Percentiles rank a stretch among this genome's conserved stretches.
phyloP scores from a whole-genome alignment of 441 rosid genomes.

The Gossypium lobatum region DNA sequence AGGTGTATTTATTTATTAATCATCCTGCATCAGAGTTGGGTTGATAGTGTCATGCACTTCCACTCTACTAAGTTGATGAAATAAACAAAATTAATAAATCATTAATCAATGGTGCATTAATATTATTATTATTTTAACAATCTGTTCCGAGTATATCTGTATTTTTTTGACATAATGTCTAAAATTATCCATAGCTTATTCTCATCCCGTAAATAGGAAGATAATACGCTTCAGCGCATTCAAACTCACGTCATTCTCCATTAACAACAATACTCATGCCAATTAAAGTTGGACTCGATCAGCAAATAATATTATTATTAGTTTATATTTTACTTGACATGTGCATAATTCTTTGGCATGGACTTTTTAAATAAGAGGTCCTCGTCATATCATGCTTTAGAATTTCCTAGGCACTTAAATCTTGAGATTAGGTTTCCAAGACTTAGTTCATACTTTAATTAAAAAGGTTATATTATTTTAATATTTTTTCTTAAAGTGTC shows the following conservation, averaged over 20 bases:
- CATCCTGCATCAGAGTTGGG: neutral
- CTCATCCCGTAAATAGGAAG: too few species aligned
- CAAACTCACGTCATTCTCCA: too few species aligned
- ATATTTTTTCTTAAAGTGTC: neutral
- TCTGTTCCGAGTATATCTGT: too few species aligned
- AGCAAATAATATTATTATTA: too few species aligned
- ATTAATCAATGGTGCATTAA: neutral
- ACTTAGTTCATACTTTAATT: too few species aligned
- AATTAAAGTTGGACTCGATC: too few species aligned
- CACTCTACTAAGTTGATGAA: constrained; percentile 6
- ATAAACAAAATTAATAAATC: neutral
- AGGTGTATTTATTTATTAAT: too few species aligned
- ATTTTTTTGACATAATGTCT: too few species aligned
- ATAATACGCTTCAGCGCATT: too few species aligned
- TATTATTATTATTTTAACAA: neutral
- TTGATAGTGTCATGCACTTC: constrained; percentile 16
- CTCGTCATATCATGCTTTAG: constrained; percentile 1
- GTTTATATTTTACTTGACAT: constrained; percentile 6
- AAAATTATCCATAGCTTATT: too few species aligned
- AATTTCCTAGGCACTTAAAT: neutral
- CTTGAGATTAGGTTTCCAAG: neutral
- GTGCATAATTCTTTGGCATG: constrained; percentile 1
- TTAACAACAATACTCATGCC: too few species aligned
- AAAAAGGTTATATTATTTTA: neutral
- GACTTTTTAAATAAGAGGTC: constrained; percentile 12